These are phyloP conservation scores for Clonostachys rosea DNA, from an alignment of 2,329 filamentous ascomycete genomes.

Conservation along the genomic window DNA sequence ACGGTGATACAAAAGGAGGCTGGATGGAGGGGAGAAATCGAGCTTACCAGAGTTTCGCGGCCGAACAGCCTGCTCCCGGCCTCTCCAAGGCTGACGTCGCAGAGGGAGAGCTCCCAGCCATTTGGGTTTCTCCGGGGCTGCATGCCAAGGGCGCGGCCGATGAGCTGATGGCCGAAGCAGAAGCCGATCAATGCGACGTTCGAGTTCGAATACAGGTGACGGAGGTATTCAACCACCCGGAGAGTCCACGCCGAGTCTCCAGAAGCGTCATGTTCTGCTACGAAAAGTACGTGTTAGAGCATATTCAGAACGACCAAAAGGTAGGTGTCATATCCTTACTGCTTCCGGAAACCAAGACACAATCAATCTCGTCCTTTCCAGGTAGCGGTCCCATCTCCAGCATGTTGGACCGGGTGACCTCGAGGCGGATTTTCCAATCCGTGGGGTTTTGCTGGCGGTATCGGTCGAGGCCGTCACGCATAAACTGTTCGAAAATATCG, in stretches of 20 bases:
- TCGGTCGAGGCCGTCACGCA: conserved; percentile 14
- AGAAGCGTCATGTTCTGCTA: conserved; percentile 27
- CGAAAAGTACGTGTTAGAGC: neutral
- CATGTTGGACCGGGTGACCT: conserved; percentile 20
- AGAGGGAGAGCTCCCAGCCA: conserved; percentile 32
- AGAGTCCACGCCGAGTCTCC: conserved; percentile 38
- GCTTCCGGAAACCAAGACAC: conserved; percentile 23
- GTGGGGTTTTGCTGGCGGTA: conserved; percentile 5
- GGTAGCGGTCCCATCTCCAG: conserved; percentile 18
- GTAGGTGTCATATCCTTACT: conserved; percentile 10
- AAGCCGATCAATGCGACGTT: conserved; percentile 37
- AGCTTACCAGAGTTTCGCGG: conserved; percentile 11
- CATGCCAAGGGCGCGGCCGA: conserved; percentile 33
- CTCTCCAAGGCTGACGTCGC: conserved; percentile 1
- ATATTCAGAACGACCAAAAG: neutral
- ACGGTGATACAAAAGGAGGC: neutral
- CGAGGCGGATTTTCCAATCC: conserved; percentile 10
- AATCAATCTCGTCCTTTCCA: conserved; percentile 16
- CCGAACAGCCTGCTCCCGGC: conserved; percentile 1
- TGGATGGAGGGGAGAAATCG: neutral
- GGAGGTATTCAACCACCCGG: conserved; percentile 32
- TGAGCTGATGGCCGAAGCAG: conserved; percentile 44
- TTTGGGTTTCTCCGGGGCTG: conserved; percentile 27
- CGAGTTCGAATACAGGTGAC: conserved; percentile 19
- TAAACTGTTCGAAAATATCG: conserved; percentile 19